Percentiles rank a stretch among this genome's conserved stretches.
Evolutionary conservation across 495 filamentous ascomycete genomes (phyloP).

Genomic region (Penicillium macrosclerotiorum): DNA sequence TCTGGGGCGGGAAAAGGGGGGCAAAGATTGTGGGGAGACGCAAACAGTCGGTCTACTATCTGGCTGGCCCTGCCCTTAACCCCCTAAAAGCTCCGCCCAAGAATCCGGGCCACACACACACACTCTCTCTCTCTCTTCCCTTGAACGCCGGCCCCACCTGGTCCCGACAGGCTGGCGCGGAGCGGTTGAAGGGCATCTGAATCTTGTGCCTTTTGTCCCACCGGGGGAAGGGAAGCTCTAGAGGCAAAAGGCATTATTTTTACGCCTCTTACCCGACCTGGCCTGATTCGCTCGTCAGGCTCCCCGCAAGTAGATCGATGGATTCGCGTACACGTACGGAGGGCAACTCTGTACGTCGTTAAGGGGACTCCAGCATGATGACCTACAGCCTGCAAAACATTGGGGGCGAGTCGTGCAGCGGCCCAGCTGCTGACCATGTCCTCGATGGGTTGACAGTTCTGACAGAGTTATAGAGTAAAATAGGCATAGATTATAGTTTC

Average conservation of each 20-base stretch:
- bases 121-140: neutral
- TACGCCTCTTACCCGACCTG: neutral
- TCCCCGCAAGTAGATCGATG: no score
- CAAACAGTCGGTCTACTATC: neutral
- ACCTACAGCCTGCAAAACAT: conserved; percentile 22
- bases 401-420: conserved; percentile 14
- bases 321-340: no score
- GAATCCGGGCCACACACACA: no score
- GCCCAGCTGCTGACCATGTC: conserved; percentile 15
- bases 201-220: no score
- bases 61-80: no score
- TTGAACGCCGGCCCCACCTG: neutral
- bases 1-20: conserved; percentile 10
- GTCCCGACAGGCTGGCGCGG: neutral
- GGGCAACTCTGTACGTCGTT: no score
- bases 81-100: no score
- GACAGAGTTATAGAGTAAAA: no score
- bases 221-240: no score
- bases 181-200: neutral
- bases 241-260: neutral
- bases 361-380: conserved; percentile 16
- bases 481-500: no score
- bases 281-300: conserved; percentile 4
- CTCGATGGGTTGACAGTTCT: no score
- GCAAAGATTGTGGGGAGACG: conserved; percentile 8